phyloP scores from a whole-genome alignment of 148 eudicot genomes.

The Cornus suecica region DNA sequence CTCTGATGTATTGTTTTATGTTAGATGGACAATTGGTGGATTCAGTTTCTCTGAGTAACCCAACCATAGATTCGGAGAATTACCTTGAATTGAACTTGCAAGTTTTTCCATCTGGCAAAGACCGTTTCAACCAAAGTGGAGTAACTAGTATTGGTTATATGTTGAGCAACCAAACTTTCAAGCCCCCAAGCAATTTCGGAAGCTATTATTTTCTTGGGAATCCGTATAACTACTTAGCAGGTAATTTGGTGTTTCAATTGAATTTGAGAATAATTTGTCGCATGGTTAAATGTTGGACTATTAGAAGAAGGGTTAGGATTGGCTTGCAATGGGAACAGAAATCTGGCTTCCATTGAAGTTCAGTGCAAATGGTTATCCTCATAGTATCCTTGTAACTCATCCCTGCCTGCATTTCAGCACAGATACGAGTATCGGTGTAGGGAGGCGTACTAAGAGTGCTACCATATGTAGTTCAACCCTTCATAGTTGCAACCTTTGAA shows the following conservation, averaged over 20 bases:
- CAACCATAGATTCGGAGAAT: slow-evolving; percentile 23
- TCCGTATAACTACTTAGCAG: slow-evolving; percentile 31
- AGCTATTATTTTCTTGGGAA: slow-evolving; percentile 53
- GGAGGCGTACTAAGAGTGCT: no score
- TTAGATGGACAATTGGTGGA: slow-evolving; percentile 41
- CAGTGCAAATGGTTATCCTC: no score
- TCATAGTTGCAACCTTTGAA: no score
- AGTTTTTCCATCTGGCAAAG: slow-evolving; percentile 55
- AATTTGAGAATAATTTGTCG: not conserved
- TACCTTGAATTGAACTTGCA: slow-evolving; percentile 43
- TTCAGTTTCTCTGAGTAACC: slow-evolving; percentile 56
- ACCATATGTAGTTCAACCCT: no score
- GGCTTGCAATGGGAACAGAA: no score
- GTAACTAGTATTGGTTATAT: slow-evolving; percentile 43
- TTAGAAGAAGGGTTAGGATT: no score
- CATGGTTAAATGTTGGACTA: not conserved
- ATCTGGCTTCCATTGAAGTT: no score
- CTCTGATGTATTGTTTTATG: slow-evolving; percentile 34
- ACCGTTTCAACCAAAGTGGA: slow-evolving; percentile 51
- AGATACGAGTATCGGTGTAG: no score
- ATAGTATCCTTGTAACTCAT: no score
- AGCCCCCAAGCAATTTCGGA: slow-evolving; percentile 53
- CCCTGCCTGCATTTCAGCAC: no score
- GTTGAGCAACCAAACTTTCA: slow-evolving; percentile 63
- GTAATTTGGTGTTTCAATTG: slow-evolving; percentile 23